A percentile compares a stretch with the other conserved stretches of the same genome.
These are phyloP conservation scores for Colletotrichum truncatum DNA, from an alignment of 2,329 filamentous ascomycete genomes.

Conservation along the genomic window DNA sequence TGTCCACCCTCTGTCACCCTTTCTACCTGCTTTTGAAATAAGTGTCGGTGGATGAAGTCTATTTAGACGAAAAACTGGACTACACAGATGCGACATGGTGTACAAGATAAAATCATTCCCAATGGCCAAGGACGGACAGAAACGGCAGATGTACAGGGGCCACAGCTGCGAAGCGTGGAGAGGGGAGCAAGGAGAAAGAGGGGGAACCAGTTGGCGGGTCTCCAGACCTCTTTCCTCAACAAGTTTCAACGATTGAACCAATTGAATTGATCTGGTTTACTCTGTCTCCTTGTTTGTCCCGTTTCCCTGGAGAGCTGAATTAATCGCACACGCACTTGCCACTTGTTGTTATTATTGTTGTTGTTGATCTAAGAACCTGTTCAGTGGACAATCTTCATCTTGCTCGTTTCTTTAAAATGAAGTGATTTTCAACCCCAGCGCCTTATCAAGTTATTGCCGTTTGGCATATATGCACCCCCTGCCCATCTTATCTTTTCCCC, in stretches of 20 bases:
- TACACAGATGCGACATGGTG: background rate
- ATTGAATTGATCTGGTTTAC: constrained; percentile 13
- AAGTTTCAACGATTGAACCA: constrained; percentile 27
- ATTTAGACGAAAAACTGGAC: constrained; percentile 4
- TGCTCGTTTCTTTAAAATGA: constrained; percentile 11
- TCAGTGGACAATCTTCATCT: constrained; percentile 22
- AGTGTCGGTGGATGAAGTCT: background rate
- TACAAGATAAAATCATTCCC: background rate
- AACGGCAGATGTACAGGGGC: background rate
- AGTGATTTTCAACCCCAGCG: constrained; percentile 25
- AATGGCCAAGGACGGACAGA: constrained; percentile 1
- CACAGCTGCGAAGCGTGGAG: background rate
- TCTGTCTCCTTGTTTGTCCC: background rate
- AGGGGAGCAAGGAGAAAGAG: background rate
- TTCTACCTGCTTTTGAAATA: background rate
- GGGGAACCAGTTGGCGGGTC: background rate
- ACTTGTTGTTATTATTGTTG: background rate
- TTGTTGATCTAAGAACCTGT: background rate
- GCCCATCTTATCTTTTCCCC: background rate
- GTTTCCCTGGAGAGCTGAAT: background rate
- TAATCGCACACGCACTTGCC: background rate
- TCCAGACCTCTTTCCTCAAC: constrained; percentile 16
- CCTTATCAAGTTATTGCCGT: constrained; percentile 13
- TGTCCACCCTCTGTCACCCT: background rate
- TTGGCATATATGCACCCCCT: constrained; percentile 17